phyloP scores from a whole-genome alignment of 768 basidiomycete genomes.

The Tephrocybe sp. region DNA sequence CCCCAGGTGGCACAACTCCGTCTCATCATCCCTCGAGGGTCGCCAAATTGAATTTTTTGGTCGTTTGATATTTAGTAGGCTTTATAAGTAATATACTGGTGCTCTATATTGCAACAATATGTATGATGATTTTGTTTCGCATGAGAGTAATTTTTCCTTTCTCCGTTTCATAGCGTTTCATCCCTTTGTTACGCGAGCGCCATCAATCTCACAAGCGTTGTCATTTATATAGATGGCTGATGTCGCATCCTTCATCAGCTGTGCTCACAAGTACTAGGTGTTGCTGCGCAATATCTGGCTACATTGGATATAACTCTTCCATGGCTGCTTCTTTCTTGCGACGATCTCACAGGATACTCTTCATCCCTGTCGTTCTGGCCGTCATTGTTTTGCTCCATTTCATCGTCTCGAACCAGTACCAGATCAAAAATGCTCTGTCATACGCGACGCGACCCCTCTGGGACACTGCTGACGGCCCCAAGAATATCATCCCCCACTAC shows the following conservation, averaged over 20 bases:
- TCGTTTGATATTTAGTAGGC: too few species aligned
- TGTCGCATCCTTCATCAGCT: conserved; percentile 8
- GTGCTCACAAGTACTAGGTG: conserved; percentile 18
- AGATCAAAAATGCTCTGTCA: conserved; percentile 51
- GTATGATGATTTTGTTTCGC: too few species aligned
- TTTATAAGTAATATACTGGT: too few species aligned
- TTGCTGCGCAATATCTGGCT: conserved; percentile 21
- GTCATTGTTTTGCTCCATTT: conserved; percentile 32
- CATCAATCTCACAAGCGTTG: background rate
- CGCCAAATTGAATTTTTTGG: too few species aligned
- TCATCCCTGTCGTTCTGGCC: conserved; percentile 34
- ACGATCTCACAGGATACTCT: conserved; percentile 29
- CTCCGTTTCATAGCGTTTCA: too few species aligned
- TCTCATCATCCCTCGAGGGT: conserved; percentile 21
- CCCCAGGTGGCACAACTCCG: conserved; percentile 14
- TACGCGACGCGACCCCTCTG: conserved; percentile 61
- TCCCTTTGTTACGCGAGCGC: background rate
- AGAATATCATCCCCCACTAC: conserved; percentile 50
- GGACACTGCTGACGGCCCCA: conserved; percentile 53
- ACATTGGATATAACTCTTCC: background rate
- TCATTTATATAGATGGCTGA: conserved; percentile 3
- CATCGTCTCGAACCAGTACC: conserved; percentile 42
- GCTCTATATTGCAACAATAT: too few species aligned
- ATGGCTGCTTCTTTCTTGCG: conserved; percentile 23
- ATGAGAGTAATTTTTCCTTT: background rate